Conservation (phyloP, 352 stramenopile species). For the Globisporangium cederbergense region DNA sequence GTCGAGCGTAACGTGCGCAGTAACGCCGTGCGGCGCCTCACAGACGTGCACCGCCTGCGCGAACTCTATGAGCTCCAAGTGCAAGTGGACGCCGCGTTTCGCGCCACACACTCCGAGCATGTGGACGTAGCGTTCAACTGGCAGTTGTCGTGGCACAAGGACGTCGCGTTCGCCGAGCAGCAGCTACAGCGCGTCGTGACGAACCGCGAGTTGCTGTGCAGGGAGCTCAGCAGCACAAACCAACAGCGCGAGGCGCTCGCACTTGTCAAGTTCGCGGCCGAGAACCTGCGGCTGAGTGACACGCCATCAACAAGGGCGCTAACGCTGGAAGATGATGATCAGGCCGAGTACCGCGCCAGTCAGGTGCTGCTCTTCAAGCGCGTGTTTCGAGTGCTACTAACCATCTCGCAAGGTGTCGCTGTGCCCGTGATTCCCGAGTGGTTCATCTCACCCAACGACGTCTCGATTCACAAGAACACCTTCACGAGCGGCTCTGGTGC, state of each 20-base stretch:
- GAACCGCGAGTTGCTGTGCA: conserved; percentile 18
- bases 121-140: conserved; percentile 43
- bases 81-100: conserved; percentile 36
- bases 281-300: conserved; percentile 24
- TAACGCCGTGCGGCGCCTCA: conserved; percentile 33
- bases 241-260: conserved; percentile 36
- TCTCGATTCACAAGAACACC: neutral
- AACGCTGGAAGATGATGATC: conserved; percentile 8
- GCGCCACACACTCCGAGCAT: conserved; percentile 32
- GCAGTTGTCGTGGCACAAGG: conserved; percentile 43
- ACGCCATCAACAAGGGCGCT: conserved; percentile 15
- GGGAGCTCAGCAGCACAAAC: conserved; percentile 18
- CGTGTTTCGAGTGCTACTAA: conserved; percentile 14
- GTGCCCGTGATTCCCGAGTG: conserved; percentile 13
- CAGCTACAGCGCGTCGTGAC: conserved; percentile 29
- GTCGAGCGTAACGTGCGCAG: conserved; percentile 27
- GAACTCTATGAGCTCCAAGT: conserved; percentile 37
- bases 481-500: neutral
- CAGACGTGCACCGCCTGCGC: conserved; percentile 28
- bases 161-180: conserved; percentile 42
- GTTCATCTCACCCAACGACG: conserved; percentile 15
- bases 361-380: neutral
- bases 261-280: conserved; percentile 50
- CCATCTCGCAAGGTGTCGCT: neutral
- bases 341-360: neutral